These are phyloP conservation scores for Smallanthus sonchifolius DNA, from an alignment of 129 eudicot species.

Conservation along the genomic window DNA sequence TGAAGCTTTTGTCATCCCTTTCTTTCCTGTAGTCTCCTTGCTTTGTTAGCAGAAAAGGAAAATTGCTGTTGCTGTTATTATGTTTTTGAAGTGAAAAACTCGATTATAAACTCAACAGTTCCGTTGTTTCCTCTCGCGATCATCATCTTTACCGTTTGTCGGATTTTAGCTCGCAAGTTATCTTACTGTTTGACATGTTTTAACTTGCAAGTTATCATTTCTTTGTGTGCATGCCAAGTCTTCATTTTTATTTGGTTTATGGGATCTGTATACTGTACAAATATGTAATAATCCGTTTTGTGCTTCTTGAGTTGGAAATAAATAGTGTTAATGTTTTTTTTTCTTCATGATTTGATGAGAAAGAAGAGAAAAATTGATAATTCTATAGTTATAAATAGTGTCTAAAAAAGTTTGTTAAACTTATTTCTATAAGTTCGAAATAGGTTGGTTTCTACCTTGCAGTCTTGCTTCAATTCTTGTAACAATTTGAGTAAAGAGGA, in stretches of 20 bases:
- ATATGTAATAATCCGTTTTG: too few relatives aligned
- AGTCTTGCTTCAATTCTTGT: too few relatives aligned
- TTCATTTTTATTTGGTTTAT: not conserved
- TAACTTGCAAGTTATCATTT: not conserved
- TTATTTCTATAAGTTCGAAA: too few relatives aligned
- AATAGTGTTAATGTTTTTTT: too few relatives aligned
- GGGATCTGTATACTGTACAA: not conserved
- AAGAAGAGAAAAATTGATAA: too few relatives aligned
- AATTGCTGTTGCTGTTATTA: conserved; percentile 26
- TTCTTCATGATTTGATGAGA: too few relatives aligned
- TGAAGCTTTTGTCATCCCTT: not conserved
- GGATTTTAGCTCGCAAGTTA: not conserved
- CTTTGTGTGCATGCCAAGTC: not conserved
- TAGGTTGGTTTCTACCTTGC: too few relatives aligned
- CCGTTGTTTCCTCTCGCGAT: not conserved
- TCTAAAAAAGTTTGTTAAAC: too few relatives aligned
- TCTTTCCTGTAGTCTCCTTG: conserved; percentile 12
- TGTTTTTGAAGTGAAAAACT: conserved; percentile 21
- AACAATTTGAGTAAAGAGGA: too few relatives aligned
- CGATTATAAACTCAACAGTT: conserved; percentile 13
- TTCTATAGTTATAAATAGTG: too few relatives aligned
- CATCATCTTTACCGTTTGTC: not conserved
- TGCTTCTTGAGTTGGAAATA: too few relatives aligned
- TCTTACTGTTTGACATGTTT: not conserved
- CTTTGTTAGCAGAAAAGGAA: conserved; percentile 19